Percentiles rank a stretch among this genome's conserved stretches.
phyloP scores from a whole-genome alignment of 192 early-diverging fungal species.

The Globomyces pollinis-pini region DNA sequence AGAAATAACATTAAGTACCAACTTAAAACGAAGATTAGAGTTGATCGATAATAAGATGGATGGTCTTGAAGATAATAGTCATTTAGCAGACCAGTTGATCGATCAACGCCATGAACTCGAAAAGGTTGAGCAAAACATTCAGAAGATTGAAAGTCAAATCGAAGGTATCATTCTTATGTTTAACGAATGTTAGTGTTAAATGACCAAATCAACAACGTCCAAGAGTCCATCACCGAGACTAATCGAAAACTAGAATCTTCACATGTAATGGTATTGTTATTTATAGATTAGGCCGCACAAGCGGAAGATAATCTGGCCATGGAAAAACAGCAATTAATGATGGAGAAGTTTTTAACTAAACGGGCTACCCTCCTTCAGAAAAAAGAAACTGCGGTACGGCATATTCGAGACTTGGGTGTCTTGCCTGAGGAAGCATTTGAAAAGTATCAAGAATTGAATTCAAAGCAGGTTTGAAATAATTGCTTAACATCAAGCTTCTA shows the following conservation, averaged over 20 bases:
- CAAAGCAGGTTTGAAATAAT: too few species aligned
- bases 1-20: neutral
- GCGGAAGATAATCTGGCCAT: constrained; percentile 14
- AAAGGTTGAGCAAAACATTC: too few species aligned
- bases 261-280: too few species aligned
- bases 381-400: constrained; percentile 78
- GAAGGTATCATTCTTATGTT: too few species aligned
- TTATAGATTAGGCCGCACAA: neutral
- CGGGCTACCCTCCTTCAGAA: constrained; percentile 59
- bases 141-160: too few species aligned
- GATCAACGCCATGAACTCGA: too few species aligned
- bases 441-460: constrained; percentile 43
- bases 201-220: too few species aligned
- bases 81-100: too few species aligned
- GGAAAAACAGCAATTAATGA: constrained; percentile 46
- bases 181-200: too few species aligned
- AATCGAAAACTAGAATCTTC: too few species aligned
- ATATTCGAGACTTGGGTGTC: constrained; percentile 91
- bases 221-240: too few species aligned
- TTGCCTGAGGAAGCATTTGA: constrained; percentile 88
- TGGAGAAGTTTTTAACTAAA: constrained; percentile 68
- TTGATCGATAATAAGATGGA: neutral
- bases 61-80: too few species aligned
- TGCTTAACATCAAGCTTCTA: constrained; percentile 39
- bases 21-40: neutral